phyloP scores from a whole-genome alignment of 495 filamentous ascomycete species.

The Penicillium parvum region DNA sequence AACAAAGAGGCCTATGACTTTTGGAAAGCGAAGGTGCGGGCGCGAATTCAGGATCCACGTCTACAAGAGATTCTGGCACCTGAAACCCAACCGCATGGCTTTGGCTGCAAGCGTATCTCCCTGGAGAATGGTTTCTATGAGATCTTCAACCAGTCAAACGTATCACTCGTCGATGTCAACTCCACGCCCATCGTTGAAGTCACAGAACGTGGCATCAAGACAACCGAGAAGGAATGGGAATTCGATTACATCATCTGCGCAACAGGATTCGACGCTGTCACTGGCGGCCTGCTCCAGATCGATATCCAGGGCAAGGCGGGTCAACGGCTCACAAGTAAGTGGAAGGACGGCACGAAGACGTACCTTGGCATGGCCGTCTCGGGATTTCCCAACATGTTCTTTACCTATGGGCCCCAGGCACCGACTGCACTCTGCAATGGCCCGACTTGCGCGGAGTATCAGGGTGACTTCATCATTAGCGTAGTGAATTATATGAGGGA shows the following conservation, averaged over 20 bases:
- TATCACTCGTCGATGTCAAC: slow-evolving; percentile 52
- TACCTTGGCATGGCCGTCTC: slow-evolving; percentile 45
- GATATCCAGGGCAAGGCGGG: slow-evolving; percentile 39
- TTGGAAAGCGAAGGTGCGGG: slow-evolving; percentile 51
- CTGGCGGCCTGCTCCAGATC: slow-evolving; percentile 45
- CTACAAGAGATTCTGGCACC: slow-evolving; percentile 52
- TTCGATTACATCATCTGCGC: slow-evolving; percentile 45
- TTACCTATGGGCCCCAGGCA: slow-evolving; percentile 46
- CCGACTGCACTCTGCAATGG: slow-evolving; percentile 50
- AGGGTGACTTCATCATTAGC: slow-evolving; percentile 50
- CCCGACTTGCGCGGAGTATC: slow-evolving; percentile 46
- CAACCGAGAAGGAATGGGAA: neutral
- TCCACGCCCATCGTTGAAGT: slow-evolving; percentile 47
- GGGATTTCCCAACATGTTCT: slow-evolving; percentile 52
- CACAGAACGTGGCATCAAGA: slow-evolving; percentile 37
- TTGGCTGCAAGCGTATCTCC: slow-evolving; percentile 53
- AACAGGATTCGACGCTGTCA: slow-evolving; percentile 53
- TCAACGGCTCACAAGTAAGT: slow-evolving; percentile 40
- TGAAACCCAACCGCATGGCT: slow-evolving; percentile 42
- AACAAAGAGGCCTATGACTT: slow-evolving; percentile 52
- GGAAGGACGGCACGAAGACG: slow-evolving; percentile 45
- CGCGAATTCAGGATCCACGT: slow-evolving; percentile 45
- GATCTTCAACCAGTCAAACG: slow-evolving; percentile 51
- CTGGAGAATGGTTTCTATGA: slow-evolving; percentile 55
- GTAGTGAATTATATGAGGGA: slow-evolving; percentile 37